Evolutionary conservation across 495 filamentous ascomycete species (phyloP).

Genomic region (Trichocladium antarcticum): DNA sequence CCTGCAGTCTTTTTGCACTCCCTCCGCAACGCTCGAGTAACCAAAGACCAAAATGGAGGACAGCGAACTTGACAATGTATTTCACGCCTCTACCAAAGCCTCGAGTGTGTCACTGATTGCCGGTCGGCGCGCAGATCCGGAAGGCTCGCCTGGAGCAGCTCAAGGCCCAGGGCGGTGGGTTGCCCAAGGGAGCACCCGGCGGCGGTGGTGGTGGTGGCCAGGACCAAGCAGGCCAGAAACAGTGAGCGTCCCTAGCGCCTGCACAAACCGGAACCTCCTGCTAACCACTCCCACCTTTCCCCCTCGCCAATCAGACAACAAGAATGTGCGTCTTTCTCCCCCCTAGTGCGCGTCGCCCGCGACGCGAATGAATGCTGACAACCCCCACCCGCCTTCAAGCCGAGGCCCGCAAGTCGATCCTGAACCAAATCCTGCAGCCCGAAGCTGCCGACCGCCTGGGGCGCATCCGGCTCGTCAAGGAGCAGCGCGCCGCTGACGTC

Average conservation of each 20-base stretch:
- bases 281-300: not conserved
- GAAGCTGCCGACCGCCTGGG: conserved; percentile 87
- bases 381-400: conserved; percentile 23
- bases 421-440: conserved; percentile 86
- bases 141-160: conserved; percentile 85
- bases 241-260: conserved; percentile 37
- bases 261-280: too few species aligned
- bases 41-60: conserved; percentile 55
- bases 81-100: not conserved
- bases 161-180: conserved; percentile 50
- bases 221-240: conserved; percentile 48
- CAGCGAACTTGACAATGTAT: conserved; percentile 70
- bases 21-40: not conserved
- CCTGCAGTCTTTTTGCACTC: not conserved
- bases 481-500: conserved; percentile 75
- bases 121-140: conserved; percentile 52
- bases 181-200: conserved; percentile 34
- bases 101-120: not conserved
- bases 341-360: too few species aligned
- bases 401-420: conserved; percentile 63
- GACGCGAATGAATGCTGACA: too few species aligned
- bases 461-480: conserved; percentile 92
- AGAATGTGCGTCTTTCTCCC: conserved; percentile 42
- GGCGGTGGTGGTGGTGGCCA: conserved; percentile 43
- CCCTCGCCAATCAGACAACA: conserved; percentile 41